Percentiles rank a stretch among this genome's conserved stretches.
Conservation (phyloP, 2,329 filamentous ascomycete genomes). For the Neopestalotiopsis sp. region DNA sequence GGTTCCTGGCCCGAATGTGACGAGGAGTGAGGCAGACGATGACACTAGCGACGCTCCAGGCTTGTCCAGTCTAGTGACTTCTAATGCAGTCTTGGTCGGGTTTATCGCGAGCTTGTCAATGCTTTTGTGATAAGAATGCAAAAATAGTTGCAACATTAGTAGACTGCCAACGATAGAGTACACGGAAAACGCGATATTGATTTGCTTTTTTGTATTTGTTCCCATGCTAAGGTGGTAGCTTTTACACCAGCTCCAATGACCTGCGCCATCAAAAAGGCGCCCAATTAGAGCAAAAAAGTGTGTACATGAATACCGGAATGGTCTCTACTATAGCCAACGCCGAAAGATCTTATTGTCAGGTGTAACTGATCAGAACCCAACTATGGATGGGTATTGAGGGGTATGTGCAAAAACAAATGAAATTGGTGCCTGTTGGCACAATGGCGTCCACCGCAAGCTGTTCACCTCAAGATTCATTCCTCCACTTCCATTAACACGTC, state of each 20-base stretch:
- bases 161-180: too few species aligned
- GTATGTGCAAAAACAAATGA: slow-evolving; percentile 18
- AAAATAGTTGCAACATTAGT: neutral
- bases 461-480: neutral
- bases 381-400: slow-evolving; percentile 6
- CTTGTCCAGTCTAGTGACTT: neutral
- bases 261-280: neutral
- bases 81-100: neutral
- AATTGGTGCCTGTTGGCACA: slow-evolving; percentile 6
- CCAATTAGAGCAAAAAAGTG: neutral
- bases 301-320: neutral
- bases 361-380: slow-evolving; percentile 5
- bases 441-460: neutral
- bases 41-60: neutral
- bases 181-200: too few species aligned
- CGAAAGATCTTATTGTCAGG: neutral
- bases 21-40: neutral
- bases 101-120: neutral
- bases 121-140: neutral
- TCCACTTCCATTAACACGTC: neutral
- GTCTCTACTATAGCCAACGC: slow-evolving; percentile 12
- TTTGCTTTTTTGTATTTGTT: neutral
- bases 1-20: neutral
- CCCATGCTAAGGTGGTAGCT: neutral
- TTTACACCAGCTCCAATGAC: neutral